Conservation (phyloP, 768 basidiomycete genomes). For the Amanita rubescens region DNA sequence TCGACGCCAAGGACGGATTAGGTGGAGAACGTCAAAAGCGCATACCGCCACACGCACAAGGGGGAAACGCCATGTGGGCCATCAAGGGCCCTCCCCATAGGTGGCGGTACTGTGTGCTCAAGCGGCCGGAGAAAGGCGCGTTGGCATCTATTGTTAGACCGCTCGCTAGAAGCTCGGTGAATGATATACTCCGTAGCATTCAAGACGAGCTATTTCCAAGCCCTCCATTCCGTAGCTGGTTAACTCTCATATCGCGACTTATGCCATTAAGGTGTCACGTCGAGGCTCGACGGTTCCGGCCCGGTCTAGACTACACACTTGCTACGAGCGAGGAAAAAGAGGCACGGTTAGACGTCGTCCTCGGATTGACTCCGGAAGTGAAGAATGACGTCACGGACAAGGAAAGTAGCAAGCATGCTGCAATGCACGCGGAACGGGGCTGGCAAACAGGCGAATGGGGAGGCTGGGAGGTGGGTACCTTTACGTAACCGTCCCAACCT, state of each 20-base stretch:
- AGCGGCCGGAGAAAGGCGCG: slow-evolving; percentile 26
- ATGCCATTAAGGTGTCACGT: slow-evolving; percentile 64
- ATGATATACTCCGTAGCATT: slow-evolving; percentile 54
- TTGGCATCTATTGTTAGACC: slow-evolving; percentile 42
- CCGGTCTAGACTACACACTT: slow-evolving; percentile 91
- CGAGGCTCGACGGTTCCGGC: slow-evolving; percentile 86
- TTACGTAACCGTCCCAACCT: slow-evolving; percentile 1
- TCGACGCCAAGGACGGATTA: slow-evolving; percentile 60
- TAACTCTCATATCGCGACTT: slow-evolving; percentile 62
- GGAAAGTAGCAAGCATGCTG: slow-evolving; percentile 6
- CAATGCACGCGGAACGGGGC: slow-evolving; percentile 24
- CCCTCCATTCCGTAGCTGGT: slow-evolving; percentile 86
- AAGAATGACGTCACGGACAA: slow-evolving; percentile 24
- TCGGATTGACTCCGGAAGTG: slow-evolving; percentile 75
- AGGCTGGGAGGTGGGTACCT: slow-evolving; percentile 78
- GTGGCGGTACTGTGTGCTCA: slow-evolving; percentile 82
- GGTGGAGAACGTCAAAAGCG: slow-evolving; percentile 41
- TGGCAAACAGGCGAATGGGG: slow-evolving; percentile 80
- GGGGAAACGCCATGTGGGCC: slow-evolving; percentile 55
- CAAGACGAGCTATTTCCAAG: slow-evolving; percentile 77
- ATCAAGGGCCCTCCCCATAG: slow-evolving; percentile 89
- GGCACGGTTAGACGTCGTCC: slow-evolving; percentile 75
- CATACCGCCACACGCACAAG: slow-evolving; percentile 65
- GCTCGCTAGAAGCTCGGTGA: slow-evolving; percentile 44
- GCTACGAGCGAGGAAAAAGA: slow-evolving; percentile 83